Evolutionary conservation across 192 early-diverging fungal genomes (phyloP).

Genomic region (Entomortierella parvispora): DNA sequence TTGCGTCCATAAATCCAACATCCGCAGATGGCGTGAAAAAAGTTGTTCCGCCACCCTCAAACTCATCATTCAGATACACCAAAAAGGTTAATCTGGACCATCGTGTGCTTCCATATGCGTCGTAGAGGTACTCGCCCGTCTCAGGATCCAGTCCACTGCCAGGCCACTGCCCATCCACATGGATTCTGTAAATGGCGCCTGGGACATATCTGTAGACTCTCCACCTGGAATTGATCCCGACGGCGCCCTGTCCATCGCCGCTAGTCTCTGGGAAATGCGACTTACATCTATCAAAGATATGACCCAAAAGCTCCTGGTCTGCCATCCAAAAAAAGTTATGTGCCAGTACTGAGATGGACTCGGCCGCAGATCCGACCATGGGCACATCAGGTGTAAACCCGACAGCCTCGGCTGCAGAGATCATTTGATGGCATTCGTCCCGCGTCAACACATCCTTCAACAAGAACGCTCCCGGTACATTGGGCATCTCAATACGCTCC

Average conservation of each 20-base stretch:
- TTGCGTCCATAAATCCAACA: conserved; percentile 49
- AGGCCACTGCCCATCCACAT: conserved; percentile 79
- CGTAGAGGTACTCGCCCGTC: conserved; percentile 69
- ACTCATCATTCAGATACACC: conserved; percentile 62
- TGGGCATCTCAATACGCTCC: conserved; percentile 58
- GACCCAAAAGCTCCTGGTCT: conserved; percentile 61
- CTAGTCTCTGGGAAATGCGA: conserved; percentile 63
- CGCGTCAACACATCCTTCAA: conserved; percentile 63
- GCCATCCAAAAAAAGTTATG: conserved; percentile 79
- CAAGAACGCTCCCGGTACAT: conserved; percentile 67
- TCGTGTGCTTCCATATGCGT: conserved; percentile 53
- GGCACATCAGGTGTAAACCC: conserved; percentile 75
- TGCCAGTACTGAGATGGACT: conserved; percentile 64
- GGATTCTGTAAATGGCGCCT: conserved; percentile 71
- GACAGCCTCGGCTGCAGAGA: conserved; percentile 63
- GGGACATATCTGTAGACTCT: conserved; percentile 72
- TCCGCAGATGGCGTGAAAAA: conserved; percentile 48
- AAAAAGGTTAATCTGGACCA: conserved; percentile 55
- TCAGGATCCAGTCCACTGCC: conserved; percentile 60
- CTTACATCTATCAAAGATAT: conserved; percentile 61
- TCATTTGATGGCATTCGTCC: conserved; percentile 66
- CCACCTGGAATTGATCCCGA: conserved; percentile 72
- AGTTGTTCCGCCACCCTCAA: conserved; percentile 63
- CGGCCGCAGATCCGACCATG: conserved; percentile 59
- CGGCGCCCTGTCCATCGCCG: conserved; percentile 43